Base-by-base conservation (phyloP, 2,329 filamentous ascomycete genomes). In the Fusarium xylarioides region DNA sequence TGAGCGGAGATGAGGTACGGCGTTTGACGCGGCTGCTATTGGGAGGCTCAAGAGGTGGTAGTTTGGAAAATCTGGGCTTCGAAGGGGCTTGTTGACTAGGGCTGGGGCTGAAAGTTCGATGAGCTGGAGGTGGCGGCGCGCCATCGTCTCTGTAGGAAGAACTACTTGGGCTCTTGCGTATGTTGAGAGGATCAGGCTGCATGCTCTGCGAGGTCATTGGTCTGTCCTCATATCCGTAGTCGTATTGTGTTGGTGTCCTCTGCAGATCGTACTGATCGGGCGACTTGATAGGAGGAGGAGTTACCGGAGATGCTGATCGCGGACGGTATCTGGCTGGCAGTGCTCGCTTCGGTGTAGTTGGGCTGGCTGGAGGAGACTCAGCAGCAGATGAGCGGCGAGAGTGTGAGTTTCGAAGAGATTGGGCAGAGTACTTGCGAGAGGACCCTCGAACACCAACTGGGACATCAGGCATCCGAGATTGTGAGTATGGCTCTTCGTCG, bases 1-100 rank as follows among this genome's bases (percentile, higher is more conserved):
- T 99, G 55, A 99, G 86, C 1, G 96, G 96, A 3, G 96, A 99
- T 0, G 96, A 98, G 3, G 91, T 92, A 23, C 95, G 90, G 49
- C 95, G 90, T 78, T 92, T 89, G 28, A 89, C 73, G 81, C 81
- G 86, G 72, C 76, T 78, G 37, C 80, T 80, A 74, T 76, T 81
- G 77, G 79, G 83, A 79, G 75, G 81, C 76, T 84, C 91, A 78
- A 78, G 85, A 79, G 80, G 91, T 74, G 81, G 91, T 74, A 80
- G 86, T 67, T 71, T 70, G 55, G 74, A 16, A 63, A 74, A 61
- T 66, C 74, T 66, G 66, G 74, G 58, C 72, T 70, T 71, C 64
- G 76, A 53, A 50, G 53, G 71, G 78, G 54, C 80, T 77, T 72
- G 82, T n/a, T 58, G 68, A 30, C 58, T 63, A 70, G 69, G 84